Conservation (phyloP, 2,329 filamentous ascomycete genomes). For the Stagonosporopsis chrysanthemi region DNA sequence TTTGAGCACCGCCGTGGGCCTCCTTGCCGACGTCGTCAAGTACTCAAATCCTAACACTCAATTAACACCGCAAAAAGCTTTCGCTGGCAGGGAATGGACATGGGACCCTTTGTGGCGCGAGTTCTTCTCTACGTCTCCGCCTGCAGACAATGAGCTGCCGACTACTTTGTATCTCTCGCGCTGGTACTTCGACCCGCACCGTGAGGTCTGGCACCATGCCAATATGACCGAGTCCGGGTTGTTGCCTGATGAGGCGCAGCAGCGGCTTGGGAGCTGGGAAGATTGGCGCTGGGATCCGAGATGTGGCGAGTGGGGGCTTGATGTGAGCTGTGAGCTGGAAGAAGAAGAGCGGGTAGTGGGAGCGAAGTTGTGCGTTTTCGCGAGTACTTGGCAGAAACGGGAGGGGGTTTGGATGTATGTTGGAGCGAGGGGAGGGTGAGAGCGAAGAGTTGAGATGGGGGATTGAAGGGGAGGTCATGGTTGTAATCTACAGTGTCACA, state of each 20-base stretch:
- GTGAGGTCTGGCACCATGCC: conserved; percentile 7
- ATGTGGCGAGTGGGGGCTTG: conserved; percentile 14
- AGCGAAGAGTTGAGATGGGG: background rate
- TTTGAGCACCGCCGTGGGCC: conserved; percentile 3
- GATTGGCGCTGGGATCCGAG: conserved; percentile 14
- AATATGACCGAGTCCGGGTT: conserved; percentile 12
- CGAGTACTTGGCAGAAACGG: conserved; percentile 11
- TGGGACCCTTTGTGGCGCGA: conserved; percentile 18
- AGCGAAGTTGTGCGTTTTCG: conserved; percentile 9
- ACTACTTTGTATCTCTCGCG: conserved; percentile 2
- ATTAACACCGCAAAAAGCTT: conserved; percentile 2
- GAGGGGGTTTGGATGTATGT: conserved; percentile 13
- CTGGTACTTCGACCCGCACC: conserved; percentile 9
- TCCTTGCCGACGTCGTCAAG: conserved; percentile 4
- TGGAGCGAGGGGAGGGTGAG: conserved; percentile 3
- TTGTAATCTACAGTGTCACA: background rate
- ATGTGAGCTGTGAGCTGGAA: conserved; percentile 12
- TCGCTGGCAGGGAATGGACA: background rate
- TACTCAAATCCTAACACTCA: background rate
- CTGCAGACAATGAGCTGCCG: background rate
- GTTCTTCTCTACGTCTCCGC: conserved; percentile 2
- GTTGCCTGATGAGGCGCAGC: conserved; percentile 13
- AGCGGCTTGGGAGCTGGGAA: conserved; percentile 6
- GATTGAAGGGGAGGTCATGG: background rate
- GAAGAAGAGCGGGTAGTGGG: background rate